Conservation (phyloP, 1,139 yeast species). For the Pichia sp. region DNA sequence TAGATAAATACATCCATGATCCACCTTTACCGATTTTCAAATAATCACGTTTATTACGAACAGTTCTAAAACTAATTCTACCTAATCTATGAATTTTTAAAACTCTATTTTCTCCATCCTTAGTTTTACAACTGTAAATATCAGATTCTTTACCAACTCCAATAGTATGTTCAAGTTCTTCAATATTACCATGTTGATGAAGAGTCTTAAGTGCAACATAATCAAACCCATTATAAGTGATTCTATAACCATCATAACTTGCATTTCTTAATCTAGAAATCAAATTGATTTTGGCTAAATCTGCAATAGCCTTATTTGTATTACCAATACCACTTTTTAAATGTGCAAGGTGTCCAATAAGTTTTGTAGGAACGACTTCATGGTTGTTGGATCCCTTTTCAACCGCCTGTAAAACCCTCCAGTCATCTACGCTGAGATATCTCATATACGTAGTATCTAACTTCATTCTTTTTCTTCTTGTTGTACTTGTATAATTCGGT, state of each 20-base stretch:
- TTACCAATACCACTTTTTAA: constrained; percentile 72
- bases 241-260: constrained; percentile 84
- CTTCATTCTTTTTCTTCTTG: constrained; percentile 49
- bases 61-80: constrained; percentile 85
- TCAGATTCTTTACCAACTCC: constrained; percentile 99
- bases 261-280: constrained; percentile 77
- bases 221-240: constrained; percentile 87
- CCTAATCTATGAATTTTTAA: constrained; percentile 90
- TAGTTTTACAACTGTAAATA: constrained; percentile 79
- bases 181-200: constrained; percentile 64
- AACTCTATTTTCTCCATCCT: constrained; percentile 59
- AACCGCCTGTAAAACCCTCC: constrained; percentile 80
- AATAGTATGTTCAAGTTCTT: constrained; percentile 78
- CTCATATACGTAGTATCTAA: constrained; percentile 91
- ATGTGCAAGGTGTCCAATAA: constrained; percentile 78
- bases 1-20: constrained; percentile 89
- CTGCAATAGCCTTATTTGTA: constrained; percentile 64
- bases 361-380: constrained; percentile 84
- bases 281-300: constrained; percentile 78
- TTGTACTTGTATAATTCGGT: not conserved
- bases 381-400: constrained; percentile 91
- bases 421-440: constrained; percentile 84
- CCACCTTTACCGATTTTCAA: constrained; percentile 54
- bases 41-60: constrained; percentile 90
- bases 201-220: constrained; percentile 82